Percentiles rank a stretch among this genome's conserved stretches.
Evolutionary conservation across 768 basidiomycete species (phyloP).

Genomic region (Nidularia pulvinata): DNA sequence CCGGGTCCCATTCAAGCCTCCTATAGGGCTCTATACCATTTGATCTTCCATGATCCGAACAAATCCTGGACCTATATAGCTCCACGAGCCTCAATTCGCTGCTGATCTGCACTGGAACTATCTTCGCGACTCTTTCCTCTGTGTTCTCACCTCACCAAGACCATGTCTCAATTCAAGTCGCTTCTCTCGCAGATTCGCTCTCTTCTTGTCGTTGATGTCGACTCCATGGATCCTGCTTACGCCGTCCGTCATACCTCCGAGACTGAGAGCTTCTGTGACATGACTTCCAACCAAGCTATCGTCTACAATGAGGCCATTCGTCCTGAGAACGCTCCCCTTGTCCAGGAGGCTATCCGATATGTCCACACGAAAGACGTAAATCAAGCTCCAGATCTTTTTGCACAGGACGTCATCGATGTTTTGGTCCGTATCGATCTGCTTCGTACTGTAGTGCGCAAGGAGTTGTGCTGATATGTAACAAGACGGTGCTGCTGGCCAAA

Average conservation of each 20-base stretch:
- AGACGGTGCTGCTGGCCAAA: conserved; percentile 45
- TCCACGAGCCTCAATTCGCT: too few relatives aligned
- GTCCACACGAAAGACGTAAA: conserved; percentile 12
- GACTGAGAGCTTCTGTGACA: conserved; percentile 32
- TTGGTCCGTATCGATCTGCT: conserved; percentile 21
- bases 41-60: too few relatives aligned
- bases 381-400: conserved; percentile 16
- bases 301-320: conserved; percentile 29
- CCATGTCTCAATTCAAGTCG: too few relatives aligned
- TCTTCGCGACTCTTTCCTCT: too few relatives aligned
- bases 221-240: conserved; percentile 45
- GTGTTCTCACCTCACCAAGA: too few relatives aligned
- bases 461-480: not conserved
- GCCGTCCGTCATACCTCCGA: conserved; percentile 26
- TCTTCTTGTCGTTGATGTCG: conserved; percentile 38
- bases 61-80: too few relatives aligned
- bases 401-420: conserved; percentile 32
- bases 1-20: too few relatives aligned
- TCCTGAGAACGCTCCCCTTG: conserved; percentile 24
- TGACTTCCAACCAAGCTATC: conserved; percentile 53
- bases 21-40: too few relatives aligned
- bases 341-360: conserved; percentile 27
- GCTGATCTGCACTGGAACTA: too few relatives aligned
- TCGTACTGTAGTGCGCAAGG: not conserved
- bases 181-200: conserved; percentile 36